These are phyloP conservation scores for Fusarium multiceps DNA, from an alignment of 2,329 filamentous ascomycete genomes.

Conservation along the genomic window DNA sequence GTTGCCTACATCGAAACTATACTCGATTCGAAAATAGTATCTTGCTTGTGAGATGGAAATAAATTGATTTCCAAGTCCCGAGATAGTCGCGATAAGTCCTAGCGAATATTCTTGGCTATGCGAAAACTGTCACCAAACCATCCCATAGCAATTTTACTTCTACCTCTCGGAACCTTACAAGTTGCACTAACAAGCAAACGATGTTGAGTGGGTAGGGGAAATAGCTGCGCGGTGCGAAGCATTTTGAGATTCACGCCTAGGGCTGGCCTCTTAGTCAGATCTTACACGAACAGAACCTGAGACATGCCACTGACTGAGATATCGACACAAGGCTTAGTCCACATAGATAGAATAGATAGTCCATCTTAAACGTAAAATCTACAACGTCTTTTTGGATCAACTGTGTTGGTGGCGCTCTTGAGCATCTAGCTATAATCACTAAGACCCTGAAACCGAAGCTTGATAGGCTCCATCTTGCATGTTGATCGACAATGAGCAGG, in stretches of 20 bases:
- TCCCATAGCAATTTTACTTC: slow-evolving; percentile 25
- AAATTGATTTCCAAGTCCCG: neutral
- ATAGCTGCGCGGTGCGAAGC: slow-evolving; percentile 38
- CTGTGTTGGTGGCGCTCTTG: slow-evolving; percentile 6
- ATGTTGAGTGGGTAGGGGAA: slow-evolving; percentile 7
- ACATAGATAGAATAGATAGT: neutral
- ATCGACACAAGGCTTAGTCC: slow-evolving; percentile 15
- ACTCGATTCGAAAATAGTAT: neutral
- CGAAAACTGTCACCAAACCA: neutral
- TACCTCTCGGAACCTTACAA: slow-evolving; percentile 11
- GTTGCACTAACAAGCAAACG: slow-evolving; percentile 19
- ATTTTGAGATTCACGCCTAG: slow-evolving; percentile 17
- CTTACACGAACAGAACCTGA: slow-evolving; percentile 16
- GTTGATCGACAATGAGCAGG: slow-evolving; percentile 32
- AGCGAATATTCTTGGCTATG: neutral
- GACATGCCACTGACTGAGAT: slow-evolving; percentile 20
- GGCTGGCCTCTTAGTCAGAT: slow-evolving; percentile 2
- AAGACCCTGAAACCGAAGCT: slow-evolving; percentile 10
- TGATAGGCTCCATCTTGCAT: slow-evolving; percentile 26
- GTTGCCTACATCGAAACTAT: neutral
- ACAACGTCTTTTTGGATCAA: neutral
- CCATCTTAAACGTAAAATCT: neutral
- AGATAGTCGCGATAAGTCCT: neutral
- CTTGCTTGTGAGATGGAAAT: neutral
- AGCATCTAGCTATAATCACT: neutral